Conservation (phyloP, 1,139 yeast species). For the Blastobotrys ciferrii region DNA sequence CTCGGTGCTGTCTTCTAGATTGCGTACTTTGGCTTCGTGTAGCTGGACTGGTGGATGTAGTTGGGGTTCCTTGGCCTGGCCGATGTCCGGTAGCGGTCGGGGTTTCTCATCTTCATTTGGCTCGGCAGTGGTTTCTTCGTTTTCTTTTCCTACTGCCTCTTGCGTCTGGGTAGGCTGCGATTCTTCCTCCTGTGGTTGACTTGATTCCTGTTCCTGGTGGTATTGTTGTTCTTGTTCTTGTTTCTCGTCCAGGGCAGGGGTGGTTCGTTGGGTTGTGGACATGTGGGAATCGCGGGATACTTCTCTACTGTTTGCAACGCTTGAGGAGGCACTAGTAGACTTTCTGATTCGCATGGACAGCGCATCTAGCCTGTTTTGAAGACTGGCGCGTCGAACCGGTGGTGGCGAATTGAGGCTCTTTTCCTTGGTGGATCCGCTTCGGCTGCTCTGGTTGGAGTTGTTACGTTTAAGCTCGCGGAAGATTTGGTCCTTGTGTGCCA, state of each 20-base stretch:
- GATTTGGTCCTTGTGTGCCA: slow-evolving; percentile 56
- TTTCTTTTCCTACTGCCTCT: not conserved
- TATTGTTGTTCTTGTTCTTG: not conserved
- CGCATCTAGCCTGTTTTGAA: slow-evolving; percentile 30
- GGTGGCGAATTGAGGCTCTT: slow-evolving; percentile 11
- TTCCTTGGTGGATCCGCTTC: not conserved
- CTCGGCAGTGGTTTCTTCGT: not conserved
- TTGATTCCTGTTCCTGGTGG: no score
- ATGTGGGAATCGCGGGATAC: no score
- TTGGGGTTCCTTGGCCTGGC: not conserved
- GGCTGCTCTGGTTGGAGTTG: slow-evolving; percentile 22
- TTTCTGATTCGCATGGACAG: slow-evolving; percentile 27
- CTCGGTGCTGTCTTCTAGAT: not conserved
- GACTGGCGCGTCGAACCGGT: slow-evolving; percentile 24
- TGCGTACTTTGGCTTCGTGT: not conserved
- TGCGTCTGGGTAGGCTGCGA: not conserved
- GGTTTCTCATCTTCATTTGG: not conserved
- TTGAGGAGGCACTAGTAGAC: slow-evolving; percentile 9
- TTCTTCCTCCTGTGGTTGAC: not conserved
- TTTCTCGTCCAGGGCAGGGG: no score
- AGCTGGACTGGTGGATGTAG: slow-evolving; percentile 2
- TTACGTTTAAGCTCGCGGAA: slow-evolving; percentile 49
- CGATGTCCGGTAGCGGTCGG: no score
- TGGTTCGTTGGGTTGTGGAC: no score
- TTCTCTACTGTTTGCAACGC: not conserved